These are phyloP conservation scores for Purshia tridentata DNA, from an alignment of 306 rosid species.

Conservation along the genomic window DNA sequence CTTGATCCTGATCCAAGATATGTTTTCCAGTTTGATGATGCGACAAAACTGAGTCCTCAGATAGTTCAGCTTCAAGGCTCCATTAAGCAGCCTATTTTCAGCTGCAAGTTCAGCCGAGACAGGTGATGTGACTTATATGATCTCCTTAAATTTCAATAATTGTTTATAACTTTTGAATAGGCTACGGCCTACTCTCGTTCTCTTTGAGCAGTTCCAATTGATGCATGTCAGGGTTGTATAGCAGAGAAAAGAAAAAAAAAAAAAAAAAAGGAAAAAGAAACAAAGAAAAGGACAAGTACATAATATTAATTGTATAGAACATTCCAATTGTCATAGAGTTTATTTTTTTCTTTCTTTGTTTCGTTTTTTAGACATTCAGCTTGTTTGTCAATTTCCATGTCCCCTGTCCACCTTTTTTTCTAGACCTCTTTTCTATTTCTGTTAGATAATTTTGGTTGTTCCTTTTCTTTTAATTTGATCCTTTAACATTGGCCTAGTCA, in stretches of 20 bases:
- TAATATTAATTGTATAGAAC: neutral
- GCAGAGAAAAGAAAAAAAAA: neutral
- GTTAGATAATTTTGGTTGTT: neutral
- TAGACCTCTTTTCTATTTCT: neutral
- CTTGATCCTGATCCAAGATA: conserved; percentile 94
- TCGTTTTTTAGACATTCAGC: neutral
- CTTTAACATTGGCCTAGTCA: neutral
- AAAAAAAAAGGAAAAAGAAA: neutral
- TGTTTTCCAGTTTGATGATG: conserved; percentile 80
- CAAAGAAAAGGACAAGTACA: neutral
- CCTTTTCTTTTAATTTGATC: neutral
- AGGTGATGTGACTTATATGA: conserved; percentile 51
- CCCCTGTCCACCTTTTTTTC: neutral
- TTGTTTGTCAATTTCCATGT: neutral
- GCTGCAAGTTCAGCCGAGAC: conserved; percentile 88
- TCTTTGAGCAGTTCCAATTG: neutral
- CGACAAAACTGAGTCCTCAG: conserved; percentile 75
- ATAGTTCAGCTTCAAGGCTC: conserved; percentile 86
- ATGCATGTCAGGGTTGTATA: neutral
- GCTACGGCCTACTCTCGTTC: neutral
- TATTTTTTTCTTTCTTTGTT: neutral
- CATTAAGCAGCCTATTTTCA: conserved; percentile 81
- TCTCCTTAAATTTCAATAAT: conserved; percentile 15
- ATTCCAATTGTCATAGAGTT: neutral
- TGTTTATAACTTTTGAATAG: neutral